Evolutionary conservation across 108 stramenopile species (phyloP), one percentile per base, ranked within the genome.

Genomic region (Fragilariopsis cylindrus): DNA sequence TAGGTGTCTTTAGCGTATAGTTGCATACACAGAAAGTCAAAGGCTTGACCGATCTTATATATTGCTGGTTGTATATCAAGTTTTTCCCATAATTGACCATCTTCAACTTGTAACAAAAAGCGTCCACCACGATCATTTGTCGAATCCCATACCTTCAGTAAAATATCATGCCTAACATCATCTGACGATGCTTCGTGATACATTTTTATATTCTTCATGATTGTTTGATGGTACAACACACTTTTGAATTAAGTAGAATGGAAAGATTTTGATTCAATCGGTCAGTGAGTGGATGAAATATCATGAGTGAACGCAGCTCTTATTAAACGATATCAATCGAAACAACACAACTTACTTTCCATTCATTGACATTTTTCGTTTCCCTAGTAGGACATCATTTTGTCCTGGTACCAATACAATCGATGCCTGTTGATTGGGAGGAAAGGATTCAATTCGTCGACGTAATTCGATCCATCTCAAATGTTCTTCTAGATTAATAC

Each of bases 371-470:
- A 71, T 56, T 46, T 71, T 56, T 55, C 56, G 70, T 55, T 71
- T 56, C 16, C 54, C 70, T 45, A 71, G 56, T 41, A 76, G 57
- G 5, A 76, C 64, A 68, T 76, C 76, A 16, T 70, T 2, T 41
- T 67, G 68, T 39, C 19, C 58, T 4, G 76, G 76, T 3, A 76
- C 76, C 41, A 76, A 47, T 4, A 76, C 52, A 13, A 76, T 56
- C 12, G n/a, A 16, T 42, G 39, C 49, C 47, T 70, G 76, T 40
- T 50, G 58, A 12, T 41, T 54, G 48, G 40, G 67, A n/a, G 55
- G 68, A 76, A 69, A 70, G 13, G 76, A 76, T 50, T 76, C 76
- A 41, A 67, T 76, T 42, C 69, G 76, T 12, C 68, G 48, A 9
- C 76, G 68, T 46, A 68, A 68, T 68, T 76, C 53, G 47, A 76